Evolutionary conservation across 306 rosid species (phyloP).

Genomic region (Corylus avellana): DNA sequence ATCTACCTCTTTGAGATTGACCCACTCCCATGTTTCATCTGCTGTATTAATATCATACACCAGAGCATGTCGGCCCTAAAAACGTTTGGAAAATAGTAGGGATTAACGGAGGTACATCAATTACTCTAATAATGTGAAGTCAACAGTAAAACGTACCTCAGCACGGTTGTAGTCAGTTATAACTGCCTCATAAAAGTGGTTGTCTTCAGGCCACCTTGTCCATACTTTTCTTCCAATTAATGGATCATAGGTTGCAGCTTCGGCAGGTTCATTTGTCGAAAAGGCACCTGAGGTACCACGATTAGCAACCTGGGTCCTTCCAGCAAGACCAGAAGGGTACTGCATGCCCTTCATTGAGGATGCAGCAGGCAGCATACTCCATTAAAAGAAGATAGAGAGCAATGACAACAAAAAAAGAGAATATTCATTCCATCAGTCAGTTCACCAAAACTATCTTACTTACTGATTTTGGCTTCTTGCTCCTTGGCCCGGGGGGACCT

Average conservation of each 20-base stretch:
- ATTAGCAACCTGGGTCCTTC: constrained; percentile 53
- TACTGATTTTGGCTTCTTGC: constrained; percentile 66
- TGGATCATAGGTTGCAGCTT: constrained; percentile 49
- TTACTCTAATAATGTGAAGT: not conserved
- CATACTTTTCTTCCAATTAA: constrained; percentile 85
- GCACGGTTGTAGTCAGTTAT: constrained; percentile 69
- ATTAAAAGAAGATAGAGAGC: constrained; percentile 19
- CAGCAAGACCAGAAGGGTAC: constrained; percentile 50
- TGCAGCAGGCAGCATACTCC: constrained; percentile 54
- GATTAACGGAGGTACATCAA: not conserved
- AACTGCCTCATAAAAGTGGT: constrained; percentile 89
- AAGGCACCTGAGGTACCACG: constrained; percentile 60
- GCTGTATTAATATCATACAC: constrained; percentile 55
- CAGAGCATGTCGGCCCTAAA: constrained; percentile 55
- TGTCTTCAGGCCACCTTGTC: constrained; percentile 97
- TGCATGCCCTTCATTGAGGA: constrained; percentile 55
- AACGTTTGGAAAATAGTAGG: not conserved
- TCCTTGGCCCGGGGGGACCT: constrained; percentile 57
- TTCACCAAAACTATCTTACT: constrained; percentile 24
- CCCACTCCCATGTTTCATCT: constrained; percentile 68
- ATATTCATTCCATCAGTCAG: constrained; percentile 9
- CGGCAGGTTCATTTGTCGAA: constrained; percentile 52
- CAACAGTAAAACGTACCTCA: constrained; percentile 47
- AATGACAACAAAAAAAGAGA: not conserved
- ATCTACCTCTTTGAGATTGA: constrained; percentile 56